Evolutionary conservation across 805 yeast species (phyloP), one percentile per base, ranked within the genome.

Genomic region (Pichia heedii): DNA sequence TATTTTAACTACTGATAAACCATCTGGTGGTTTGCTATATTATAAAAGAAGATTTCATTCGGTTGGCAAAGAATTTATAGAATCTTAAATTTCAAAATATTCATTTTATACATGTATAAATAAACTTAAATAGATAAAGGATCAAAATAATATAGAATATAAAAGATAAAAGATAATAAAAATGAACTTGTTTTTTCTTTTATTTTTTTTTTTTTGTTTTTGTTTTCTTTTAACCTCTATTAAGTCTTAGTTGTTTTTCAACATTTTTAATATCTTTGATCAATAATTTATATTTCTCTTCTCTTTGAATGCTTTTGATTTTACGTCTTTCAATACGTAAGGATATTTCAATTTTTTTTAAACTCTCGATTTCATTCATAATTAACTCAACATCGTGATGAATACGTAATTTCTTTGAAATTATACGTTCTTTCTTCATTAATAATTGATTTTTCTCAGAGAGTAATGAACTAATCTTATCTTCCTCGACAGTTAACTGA

Each of bases 21-120:
- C 66, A 33, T 64, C 74, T 3, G 89, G 89, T 15, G 90, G 90
- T 0, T 58, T 84, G 36, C 54, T 84, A 15, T 81, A 81, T 52
- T 81, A 73, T 58, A 72, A 81, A 53, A 68, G 86, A 50, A 63
- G 65, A 18, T 84, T 83, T 55, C 83, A 81, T 57, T 57, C 55
- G 26, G 58, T 63, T 11, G 68, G 68, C 3, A 37, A 40, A 5
- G 44, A 48, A 20, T 44, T 62, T 20, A 42, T 46, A 15, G 56
- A 53, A 21, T 49, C 13, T 10, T 9, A 18, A 16, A 29, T 13
- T 13, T 29, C 12, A 10, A 29, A 10, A 29, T 13, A 13, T 24
- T 10, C 27, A 24, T 24, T 10, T 24, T 24, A 13, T 24, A 24
- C 12, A 24, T 13, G 13, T 24, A 24, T 24, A 24, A 10, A 24